Evolutionary conservation across 495 filamentous ascomycete species (phyloP).

Genomic region (Penicillium parvum): DNA sequence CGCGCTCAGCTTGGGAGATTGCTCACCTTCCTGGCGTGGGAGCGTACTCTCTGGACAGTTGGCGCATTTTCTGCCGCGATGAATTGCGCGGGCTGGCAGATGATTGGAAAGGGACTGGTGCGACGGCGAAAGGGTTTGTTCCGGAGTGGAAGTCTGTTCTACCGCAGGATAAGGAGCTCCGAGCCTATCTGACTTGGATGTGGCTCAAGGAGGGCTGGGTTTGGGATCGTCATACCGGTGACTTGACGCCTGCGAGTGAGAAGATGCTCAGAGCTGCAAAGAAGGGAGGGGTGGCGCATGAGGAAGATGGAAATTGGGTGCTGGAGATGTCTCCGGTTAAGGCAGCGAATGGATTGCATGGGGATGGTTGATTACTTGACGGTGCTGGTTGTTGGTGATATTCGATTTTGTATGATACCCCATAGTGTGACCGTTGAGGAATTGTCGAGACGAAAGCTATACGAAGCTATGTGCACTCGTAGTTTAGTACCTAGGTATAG

Average conservation of each 20-base stretch:
- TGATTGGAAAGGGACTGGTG: constrained; percentile 54
- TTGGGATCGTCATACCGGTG: constrained; percentile 73
- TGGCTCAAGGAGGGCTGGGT: constrained; percentile 83
- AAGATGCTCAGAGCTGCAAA: constrained; percentile 55
- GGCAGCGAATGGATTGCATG: constrained; percentile 27
- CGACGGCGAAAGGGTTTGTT: constrained; percentile 26
- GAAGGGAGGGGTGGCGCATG: constrained; percentile 56
- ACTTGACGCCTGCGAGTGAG: constrained; percentile 51
- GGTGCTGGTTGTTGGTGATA: no score
- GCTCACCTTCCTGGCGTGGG: constrained; percentile 81
- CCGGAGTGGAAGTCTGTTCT: constrained; percentile 84
- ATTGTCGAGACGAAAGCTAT: no score
- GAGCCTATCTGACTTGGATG: constrained; percentile 83
- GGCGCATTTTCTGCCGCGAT: constrained; percentile 92
- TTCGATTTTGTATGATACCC: no score
- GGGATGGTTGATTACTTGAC: no score
- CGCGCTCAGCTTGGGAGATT: constrained; percentile 70
- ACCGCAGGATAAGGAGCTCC: constrained; percentile 82
- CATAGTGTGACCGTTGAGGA: no score
- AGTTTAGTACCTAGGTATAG: no score
- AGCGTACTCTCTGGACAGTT: constrained; percentile 83
- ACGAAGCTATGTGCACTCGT: no score
- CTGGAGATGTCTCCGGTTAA: constrained; percentile 38
- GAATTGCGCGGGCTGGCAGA: constrained; percentile 57
- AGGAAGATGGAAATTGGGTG: constrained; percentile 51